Base-by-base conservation (phyloP, 2,329 filamentous ascomycete species). In the Aurifilum marmelostoma region DNA sequence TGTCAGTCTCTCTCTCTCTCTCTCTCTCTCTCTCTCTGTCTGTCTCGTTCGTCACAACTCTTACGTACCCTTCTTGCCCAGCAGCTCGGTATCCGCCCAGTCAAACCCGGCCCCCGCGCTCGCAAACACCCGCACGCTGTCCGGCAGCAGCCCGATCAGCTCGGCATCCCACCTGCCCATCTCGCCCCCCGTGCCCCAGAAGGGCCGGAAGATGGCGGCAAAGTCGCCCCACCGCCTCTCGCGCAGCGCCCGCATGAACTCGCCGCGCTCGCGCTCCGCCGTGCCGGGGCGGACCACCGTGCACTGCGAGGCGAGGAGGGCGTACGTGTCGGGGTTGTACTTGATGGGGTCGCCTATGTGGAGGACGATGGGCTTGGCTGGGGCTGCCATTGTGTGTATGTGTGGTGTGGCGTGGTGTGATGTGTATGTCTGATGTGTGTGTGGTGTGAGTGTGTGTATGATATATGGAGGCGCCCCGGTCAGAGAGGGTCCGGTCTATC, bases 291-390 rank as follows among this genome's bases (percentile, higher is more conserved):
- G 83, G 63, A 88, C 75, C 32, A 89, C 78, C 18, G 85, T 80
- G 73, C 83, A 88, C 24, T 75, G 77, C 0, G 76, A 61, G 37
- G 78, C 75, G 73, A 87, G 82, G 71, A 78, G 77, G 41, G 77
- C 77, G 73, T 84, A 85, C 0, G 82, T 84, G 1, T 79, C 76
- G 0, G 78, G 81, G 72, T 86, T 85, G 76, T 85, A 86, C 71
- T 80, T 80, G 69, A 85, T 77, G 11, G 83, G 80, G 75, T 94
- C 92, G 72, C 92, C 93, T 78, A 93, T 89, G 80, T 90, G 91
- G 73, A 97, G 86, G 70, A 96, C 89, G 72, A 89, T 86, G 59
- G 79, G 83, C 70, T 78, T 83, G 8, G 63, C n/a, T 11, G 32
- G n/a, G 6, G 50, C 50, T 43, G 18, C 52, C 52, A 56, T 56